phyloP scores from a whole-genome alignment of 257 asterid species.

The Solanum clarkiae region DNA sequence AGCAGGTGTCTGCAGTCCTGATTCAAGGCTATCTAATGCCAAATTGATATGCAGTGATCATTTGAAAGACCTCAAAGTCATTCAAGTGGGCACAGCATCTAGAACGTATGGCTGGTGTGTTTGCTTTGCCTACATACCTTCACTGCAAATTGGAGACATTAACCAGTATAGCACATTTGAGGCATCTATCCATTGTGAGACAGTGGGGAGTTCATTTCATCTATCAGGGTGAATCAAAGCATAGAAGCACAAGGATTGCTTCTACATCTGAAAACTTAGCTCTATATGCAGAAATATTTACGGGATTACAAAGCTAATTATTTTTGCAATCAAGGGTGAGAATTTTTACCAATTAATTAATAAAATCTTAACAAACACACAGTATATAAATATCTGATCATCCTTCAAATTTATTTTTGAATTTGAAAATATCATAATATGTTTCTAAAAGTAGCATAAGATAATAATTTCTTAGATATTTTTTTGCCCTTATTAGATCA shows the following conservation, averaged over 20 bases:
- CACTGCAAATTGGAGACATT: neutral
- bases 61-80: neutral
- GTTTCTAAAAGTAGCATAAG: neutral
- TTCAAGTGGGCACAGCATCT: too few species aligned
- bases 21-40: neutral
- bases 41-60: neutral
- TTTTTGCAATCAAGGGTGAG: constrained; percentile 27
- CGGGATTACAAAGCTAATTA: neutral
- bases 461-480: neutral
- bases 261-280: neutral
- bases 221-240: neutral
- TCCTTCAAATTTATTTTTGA: neutral
- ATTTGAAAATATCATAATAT: neutral
- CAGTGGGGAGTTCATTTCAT: neutral
- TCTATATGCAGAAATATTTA: neutral
- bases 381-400: neutral
- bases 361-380: neutral
- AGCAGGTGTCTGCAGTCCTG: neutral
- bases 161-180: neutral
- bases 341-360: neutral
- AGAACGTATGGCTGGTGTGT: neutral
- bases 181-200: neutral
- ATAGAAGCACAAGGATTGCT: neutral
- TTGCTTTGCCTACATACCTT: neutral
- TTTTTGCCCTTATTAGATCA: neutral